phyloP scores from a whole-genome alignment of 1,284 basidiomycete genomes.

The Sphagnurus paluster region DNA sequence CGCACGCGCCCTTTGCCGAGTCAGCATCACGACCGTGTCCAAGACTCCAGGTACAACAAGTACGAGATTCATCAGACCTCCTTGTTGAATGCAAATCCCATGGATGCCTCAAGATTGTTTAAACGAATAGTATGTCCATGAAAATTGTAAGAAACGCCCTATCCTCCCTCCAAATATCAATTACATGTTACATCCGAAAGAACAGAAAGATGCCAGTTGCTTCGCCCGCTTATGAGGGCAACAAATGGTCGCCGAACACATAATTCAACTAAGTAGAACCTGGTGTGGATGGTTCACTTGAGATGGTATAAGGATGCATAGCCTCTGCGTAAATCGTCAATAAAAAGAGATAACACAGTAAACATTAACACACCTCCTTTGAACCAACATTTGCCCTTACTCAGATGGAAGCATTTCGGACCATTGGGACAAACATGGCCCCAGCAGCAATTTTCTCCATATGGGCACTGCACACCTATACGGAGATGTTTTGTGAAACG shows the following conservation, averaged over 20 bases:
- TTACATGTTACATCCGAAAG: constrained; percentile 19
- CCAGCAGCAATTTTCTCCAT: constrained; percentile 74
- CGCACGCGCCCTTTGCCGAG: constrained; percentile 44
- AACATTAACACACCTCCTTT: constrained; percentile 62
- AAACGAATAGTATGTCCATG: constrained; percentile 13
- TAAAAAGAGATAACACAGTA: neutral
- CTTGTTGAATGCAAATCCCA: too few species aligned
- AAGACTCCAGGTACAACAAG: neutral
- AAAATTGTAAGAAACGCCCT: constrained; percentile 12
- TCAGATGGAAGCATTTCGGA: constrained; percentile 62
- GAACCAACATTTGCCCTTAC: constrained; percentile 80
- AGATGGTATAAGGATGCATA: constrained; percentile 22
- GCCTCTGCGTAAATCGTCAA: constrained; percentile 18
- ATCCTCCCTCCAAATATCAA: constrained; percentile 19
- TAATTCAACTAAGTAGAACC: constrained; percentile 11
- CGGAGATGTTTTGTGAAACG: neutral
- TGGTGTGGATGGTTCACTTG: constrained; percentile 11
- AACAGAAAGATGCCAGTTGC: constrained; percentile 14
- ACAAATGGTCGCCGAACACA: constrained; percentile 8
- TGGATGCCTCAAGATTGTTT: constrained; percentile 5
- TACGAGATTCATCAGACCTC: neutral
- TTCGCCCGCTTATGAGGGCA: constrained; percentile 4
- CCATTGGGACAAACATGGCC: constrained; percentile 80
- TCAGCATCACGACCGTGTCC: constrained; percentile 6
- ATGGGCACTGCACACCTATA: constrained; percentile 67